Evolutionary conservation across 2,329 filamentous ascomycete species (phyloP).

Genomic region (Fusarium concolor): DNA sequence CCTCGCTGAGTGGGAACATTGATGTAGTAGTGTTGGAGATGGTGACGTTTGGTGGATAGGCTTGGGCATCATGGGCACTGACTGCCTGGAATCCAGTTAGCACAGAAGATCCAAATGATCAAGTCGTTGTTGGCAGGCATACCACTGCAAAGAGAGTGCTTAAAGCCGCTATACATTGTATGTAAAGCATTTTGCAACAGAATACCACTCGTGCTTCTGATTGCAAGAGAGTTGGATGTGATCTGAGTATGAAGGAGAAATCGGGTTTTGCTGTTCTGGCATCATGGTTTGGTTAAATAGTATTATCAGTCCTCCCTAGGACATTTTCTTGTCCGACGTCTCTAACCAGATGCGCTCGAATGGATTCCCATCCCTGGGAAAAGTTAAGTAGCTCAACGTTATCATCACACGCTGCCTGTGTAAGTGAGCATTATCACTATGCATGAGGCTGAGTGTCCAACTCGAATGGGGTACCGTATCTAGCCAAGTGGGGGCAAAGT

Average conservation of each 20-base stretch:
- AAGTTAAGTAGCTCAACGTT: no score
- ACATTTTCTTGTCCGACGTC: background rate
- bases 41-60: constrained; percentile 7
- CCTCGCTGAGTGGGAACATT: constrained; percentile 26
- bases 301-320: background rate
- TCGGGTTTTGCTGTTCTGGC: background rate
- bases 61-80: background rate
- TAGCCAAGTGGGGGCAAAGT: background rate
- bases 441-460: background rate
- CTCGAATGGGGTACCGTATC: background rate
- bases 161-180: background rate
- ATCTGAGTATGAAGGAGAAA: background rate
- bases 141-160: background rate
- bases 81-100: background rate
- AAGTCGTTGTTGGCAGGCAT: background rate
- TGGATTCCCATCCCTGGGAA: background rate
- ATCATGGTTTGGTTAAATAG: background rate
- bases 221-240: background rate
- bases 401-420: background rate
- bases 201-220: background rate
- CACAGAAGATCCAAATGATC: no score
- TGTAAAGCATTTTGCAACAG: background rate
- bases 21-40: constrained; percentile 21
- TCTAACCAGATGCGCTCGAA: background rate
- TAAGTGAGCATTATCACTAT: background rate